Conservation (phyloP, 2,329 filamentous ascomycete genomes). For the Cladosporium halotolerans region DNA sequence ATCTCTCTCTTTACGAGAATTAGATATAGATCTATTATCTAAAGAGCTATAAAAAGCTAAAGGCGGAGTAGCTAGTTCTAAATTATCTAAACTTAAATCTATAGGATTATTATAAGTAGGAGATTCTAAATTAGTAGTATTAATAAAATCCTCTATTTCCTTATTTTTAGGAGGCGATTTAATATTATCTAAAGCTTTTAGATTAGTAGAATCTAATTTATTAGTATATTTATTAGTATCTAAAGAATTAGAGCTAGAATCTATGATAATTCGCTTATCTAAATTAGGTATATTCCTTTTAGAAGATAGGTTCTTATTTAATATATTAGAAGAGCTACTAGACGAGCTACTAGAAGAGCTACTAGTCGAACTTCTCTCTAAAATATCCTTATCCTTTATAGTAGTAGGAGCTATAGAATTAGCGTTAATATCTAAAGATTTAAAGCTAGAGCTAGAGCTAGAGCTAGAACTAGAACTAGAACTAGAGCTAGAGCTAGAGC, state of each 20-base stretch:
- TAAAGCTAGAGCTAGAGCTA: not conserved
- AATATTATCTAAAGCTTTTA: not conserved
- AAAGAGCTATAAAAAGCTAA: not conserved
- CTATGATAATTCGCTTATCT: not conserved
- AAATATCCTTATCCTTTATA: not conserved
- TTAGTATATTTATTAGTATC: not conserved
- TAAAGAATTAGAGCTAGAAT: constrained; percentile 1
- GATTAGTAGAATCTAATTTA: not conserved
- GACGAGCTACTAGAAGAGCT: not conserved
- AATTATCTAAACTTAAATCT: no score
- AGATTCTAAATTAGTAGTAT: no score
- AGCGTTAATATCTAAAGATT: not conserved
- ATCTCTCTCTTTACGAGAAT: not conserved
- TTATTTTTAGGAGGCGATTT: not conserved
- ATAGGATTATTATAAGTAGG: no score
- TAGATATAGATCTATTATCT: not conserved
- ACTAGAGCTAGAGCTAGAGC: not conserved
- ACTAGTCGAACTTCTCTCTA: not conserved
- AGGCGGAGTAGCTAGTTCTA: no score
- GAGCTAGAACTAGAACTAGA: not conserved
- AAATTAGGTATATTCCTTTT: no score
- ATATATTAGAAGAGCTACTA: not conserved
- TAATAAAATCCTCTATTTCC: not conserved
- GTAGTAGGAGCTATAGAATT: not conserved
- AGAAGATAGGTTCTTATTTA: no score